Conservation (phyloP, 371 early-diverging fungal species). For the Rhizomucor miehei region DNA sequence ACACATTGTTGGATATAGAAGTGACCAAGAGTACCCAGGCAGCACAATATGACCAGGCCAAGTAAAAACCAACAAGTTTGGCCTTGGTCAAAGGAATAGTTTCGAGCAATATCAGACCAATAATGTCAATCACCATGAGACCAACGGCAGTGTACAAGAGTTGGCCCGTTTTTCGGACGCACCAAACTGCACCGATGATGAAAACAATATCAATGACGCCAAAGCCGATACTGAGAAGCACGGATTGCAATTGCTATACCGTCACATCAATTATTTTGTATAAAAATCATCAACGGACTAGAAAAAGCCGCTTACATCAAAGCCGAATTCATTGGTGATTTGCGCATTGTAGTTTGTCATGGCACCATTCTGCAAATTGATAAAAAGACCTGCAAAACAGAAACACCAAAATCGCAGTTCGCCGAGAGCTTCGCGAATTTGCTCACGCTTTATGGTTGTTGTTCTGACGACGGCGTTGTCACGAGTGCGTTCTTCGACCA, state of each 20-base stretch:
- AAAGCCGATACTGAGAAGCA: conserved; percentile 25
- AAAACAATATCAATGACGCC: conserved; percentile 29
- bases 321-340: conserved; percentile 30
- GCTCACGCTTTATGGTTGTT: conserved; percentile 23
- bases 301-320: conserved; percentile 21
- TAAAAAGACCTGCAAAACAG: conserved; percentile 23
- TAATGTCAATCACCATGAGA: conserved; percentile 22
- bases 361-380: conserved; percentile 38
- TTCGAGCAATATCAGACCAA: conserved; percentile 30
- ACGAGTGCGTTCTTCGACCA: conserved; percentile 36
- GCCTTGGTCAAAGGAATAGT: conserved; percentile 24
- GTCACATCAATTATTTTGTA: background rate
- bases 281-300: background rate
- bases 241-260: conserved; percentile 24
- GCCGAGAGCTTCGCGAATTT: conserved; percentile 32
- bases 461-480: conserved; percentile 37
- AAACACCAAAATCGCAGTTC: conserved; percentile 33
- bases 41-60: conserved; percentile 22
- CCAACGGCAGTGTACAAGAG: conserved; percentile 21
- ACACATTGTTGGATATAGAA: conserved; percentile 16
- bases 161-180: conserved; percentile 16
- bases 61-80: conserved; percentile 30
- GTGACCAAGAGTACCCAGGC: conserved; percentile 28
- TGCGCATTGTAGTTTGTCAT: conserved; percentile 31
- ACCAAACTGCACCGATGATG: conserved; percentile 18